These are phyloP conservation scores for Platanus orientalis DNA, from an alignment of 164 flowering plant species.

Conservation along the genomic window DNA sequence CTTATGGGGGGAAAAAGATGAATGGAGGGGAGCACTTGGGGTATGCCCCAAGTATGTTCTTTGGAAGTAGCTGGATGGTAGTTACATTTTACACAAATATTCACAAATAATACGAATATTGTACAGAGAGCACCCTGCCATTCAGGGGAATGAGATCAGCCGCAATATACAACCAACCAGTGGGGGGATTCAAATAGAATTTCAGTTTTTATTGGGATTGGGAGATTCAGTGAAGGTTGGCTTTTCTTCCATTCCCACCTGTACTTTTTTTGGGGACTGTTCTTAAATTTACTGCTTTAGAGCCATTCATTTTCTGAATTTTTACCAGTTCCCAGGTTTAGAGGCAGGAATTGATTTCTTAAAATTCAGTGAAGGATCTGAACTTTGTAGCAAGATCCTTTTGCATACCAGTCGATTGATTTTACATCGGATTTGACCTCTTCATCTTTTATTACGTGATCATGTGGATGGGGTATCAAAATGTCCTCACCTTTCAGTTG, in stretches of 20 bases:
- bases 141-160: slow-evolving; percentile 27
- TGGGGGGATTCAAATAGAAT: slow-evolving; percentile 29
- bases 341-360: too few species aligned
- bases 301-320: too few species aligned
- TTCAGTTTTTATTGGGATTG: slow-evolving; percentile 12
- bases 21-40: not conserved
- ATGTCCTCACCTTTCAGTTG: too few species aligned
- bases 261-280: too few species aligned
- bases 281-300: too few species aligned
- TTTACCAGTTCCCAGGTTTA: too few species aligned
- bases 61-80: slow-evolving; percentile 12
- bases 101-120: slow-evolving; percentile 32
- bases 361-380: too few species aligned
- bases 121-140: slow-evolving; percentile 46
- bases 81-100: slow-evolving; percentile 9
- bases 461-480: too few species aligned
- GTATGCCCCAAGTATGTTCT: not conserved
- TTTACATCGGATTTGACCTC: too few species aligned
- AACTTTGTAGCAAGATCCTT: too few species aligned
- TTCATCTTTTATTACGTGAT: too few species aligned
- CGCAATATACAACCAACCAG: slow-evolving; percentile 19
- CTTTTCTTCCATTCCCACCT: not conserved
- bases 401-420: too few species aligned
- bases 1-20: slow-evolving; percentile 1
- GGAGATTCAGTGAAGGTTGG: not conserved